Evolutionary conservation across 78 protist species (phyloP).

Genomic region (Speleostelium caveatum): DNA sequence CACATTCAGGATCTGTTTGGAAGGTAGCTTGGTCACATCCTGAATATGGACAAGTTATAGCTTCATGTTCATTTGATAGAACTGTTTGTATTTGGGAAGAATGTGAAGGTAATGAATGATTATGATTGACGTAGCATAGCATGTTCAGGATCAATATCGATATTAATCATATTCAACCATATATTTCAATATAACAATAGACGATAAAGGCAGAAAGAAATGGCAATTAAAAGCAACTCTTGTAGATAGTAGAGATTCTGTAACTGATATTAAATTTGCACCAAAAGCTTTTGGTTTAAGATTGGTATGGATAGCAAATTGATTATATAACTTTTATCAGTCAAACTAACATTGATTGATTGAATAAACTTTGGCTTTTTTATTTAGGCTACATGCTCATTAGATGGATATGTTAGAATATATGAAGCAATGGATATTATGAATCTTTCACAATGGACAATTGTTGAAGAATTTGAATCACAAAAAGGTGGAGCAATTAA

Average conservation of each 20-base stretch:
- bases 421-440: slow-evolving; percentile 95
- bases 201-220: slow-evolving; percentile 25
- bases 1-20: slow-evolving; percentile 92
- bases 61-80: slow-evolving; percentile 92
- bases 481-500: slow-evolving; percentile 48
- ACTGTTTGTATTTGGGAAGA: slow-evolving; percentile 93
- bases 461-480: slow-evolving; percentile 76
- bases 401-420: slow-evolving; percentile 88
- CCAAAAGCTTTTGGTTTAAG: slow-evolving; percentile 87
- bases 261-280: slow-evolving; percentile 88
- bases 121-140: background rate
- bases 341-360: too few species aligned
- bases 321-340: background rate
- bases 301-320: slow-evolving; percentile 34
- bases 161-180: background rate
- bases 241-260: slow-evolving; percentile 83
- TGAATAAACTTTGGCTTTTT: too few species aligned
- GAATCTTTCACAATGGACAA: slow-evolving; percentile 89
- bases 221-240: slow-evolving; percentile 72
- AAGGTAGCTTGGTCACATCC: slow-evolving; percentile 95
- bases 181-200: background rate
- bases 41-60: slow-evolving; percentile 92
- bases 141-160: too few species aligned
- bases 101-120: slow-evolving; percentile 18
- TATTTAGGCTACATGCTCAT: slow-evolving; percentile 89